Conservation (phyloP, 78 protist genomes). For the slime mould (Dictyostelium discoideum) region dicty_2.7 NC_007088.5:7663501-7664000, state of each 20-base stretch:
- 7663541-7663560: background rate
- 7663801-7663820: background rate
- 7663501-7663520: background rate
- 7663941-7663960: background rate
- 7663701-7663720: conserved; percentile 7
- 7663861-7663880: background rate
- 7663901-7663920: background rate
- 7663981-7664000: background rate
- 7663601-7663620: background rate
- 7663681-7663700: background rate
- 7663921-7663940: background rate
- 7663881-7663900: background rate
- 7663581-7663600: background rate
- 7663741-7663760: conserved; percentile 6
- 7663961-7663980: background rate
- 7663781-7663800: background rate
- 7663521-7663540: background rate
- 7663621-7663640: background rate
- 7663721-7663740: background rate
- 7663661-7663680: background rate
- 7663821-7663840: background rate
- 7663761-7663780: background rate
- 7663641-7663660: background rate
- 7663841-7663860: background rate
- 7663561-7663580: background rate